phyloP scores from a whole-genome alignment of 1,284 basidiomycete species.

The Apiotrichum sp. region DNA sequence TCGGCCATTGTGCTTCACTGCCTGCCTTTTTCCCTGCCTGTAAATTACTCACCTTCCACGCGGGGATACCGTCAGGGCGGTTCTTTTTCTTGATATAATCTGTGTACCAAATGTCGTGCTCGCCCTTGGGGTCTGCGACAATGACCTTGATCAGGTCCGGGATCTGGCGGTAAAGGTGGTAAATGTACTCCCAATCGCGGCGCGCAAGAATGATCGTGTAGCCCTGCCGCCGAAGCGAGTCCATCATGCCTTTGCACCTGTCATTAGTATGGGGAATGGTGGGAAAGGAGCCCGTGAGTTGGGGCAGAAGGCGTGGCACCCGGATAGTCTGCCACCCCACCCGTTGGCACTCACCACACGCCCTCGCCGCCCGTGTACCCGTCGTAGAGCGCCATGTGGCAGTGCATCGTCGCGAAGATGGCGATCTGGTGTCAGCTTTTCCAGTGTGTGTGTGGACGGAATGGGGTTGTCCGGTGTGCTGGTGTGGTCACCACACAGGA shows the following conservation, averaged over 20 bases:
- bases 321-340: too few relatives aligned
- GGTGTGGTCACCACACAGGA: background rate
- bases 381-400: conserved; percentile 6
- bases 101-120: conserved; percentile 5
- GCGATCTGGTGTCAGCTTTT: too few relatives aligned
- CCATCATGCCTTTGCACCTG: conserved; percentile 9
- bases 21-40: too few relatives aligned
- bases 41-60: conserved; percentile 23
- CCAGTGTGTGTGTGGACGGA: too few relatives aligned
- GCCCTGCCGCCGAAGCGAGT: conserved; percentile 18
- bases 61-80: conserved; percentile 19
- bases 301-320: too few relatives aligned
- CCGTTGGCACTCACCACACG: conserved; percentile 2
- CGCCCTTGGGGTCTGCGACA: conserved; percentile 7
- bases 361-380: conserved; percentile 13
- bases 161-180: conserved; percentile 24
- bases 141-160: conserved; percentile 20
- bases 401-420: conserved; percentile 1
- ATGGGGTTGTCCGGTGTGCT: background rate
- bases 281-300: too few relatives aligned
- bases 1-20: too few relatives aligned
- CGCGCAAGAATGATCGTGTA: conserved; percentile 22
- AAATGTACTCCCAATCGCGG: conserved; percentile 23
- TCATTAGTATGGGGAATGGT: background rate
- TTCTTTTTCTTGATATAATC: conserved; percentile 8